Conservation (phyloP, 352 stramenopile species). For the Phytopythium vexans region DNA sequence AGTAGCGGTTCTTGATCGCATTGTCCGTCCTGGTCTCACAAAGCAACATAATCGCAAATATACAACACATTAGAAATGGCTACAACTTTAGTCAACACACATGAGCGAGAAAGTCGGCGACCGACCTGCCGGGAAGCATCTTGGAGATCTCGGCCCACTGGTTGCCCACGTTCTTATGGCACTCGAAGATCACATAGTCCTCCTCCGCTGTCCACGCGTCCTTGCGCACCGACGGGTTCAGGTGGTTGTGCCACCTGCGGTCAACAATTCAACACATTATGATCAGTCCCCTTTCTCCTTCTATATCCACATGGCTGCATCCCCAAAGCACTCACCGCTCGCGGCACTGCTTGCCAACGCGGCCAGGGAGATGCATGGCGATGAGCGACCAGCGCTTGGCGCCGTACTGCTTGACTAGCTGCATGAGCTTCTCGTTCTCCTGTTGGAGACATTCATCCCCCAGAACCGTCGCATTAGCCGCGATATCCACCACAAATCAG, state of each 20-base stretch:
- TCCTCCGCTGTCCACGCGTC: constrained; percentile 89
- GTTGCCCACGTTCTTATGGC: constrained; percentile 90
- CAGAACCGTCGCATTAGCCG: constrained; percentile 1
- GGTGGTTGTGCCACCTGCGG: constrained; percentile 83
- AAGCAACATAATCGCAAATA: background rate
- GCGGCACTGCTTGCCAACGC: constrained; percentile 88
- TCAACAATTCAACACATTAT: constrained; percentile 4
- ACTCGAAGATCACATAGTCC: constrained; percentile 89
- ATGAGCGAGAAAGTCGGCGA: background rate
- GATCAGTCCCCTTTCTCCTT: background rate
- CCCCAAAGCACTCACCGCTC: constrained; percentile 32
- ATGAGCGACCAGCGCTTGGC: constrained; percentile 89
- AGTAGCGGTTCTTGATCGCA: constrained; percentile 91
- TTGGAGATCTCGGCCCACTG: constrained; percentile 92
- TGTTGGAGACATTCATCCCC: constrained; percentile 7
- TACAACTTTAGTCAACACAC: background rate
- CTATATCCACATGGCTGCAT: constrained; percentile 1
- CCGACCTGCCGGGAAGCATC: constrained; percentile 79
- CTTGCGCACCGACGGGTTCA: constrained; percentile 86
- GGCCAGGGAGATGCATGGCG: constrained; percentile 83
- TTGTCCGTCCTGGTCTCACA: constrained; percentile 69
- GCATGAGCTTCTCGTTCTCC: constrained; percentile 88
- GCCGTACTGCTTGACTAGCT: constrained; percentile 88
- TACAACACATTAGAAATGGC: background rate
- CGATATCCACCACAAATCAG: background rate